These are phyloP conservation scores for Cicer bijugum DNA, from an alignment of 306 rosid species.

Conservation along the genomic window DNA sequence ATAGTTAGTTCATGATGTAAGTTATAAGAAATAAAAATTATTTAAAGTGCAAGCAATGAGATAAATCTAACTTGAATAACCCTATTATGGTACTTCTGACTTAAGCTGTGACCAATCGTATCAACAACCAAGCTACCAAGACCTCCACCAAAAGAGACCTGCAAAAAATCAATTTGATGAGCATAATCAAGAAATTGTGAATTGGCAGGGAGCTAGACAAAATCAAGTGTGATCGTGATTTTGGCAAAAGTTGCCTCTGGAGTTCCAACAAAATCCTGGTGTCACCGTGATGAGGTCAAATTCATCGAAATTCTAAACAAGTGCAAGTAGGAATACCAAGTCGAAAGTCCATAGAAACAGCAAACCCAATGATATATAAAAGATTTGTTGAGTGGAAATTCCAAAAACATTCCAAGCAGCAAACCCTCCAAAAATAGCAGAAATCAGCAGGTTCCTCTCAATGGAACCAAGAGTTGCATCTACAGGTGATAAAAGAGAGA, in stretches of 20 bases:
- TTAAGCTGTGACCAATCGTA: slow-evolving; percentile 81
- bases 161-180: slow-evolving; percentile 34
- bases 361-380: slow-evolving; percentile 65
- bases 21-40: slow-evolving; percentile 11
- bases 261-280: too few species aligned
- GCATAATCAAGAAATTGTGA: neutral
- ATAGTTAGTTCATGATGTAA: slow-evolving; percentile 35
- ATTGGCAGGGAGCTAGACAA: too few species aligned
- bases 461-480: slow-evolving; percentile 89
- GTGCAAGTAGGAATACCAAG: slow-evolving; percentile 49
- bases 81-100: slow-evolving; percentile 84
- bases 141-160: slow-evolving; percentile 89
- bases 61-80: slow-evolving; percentile 75
- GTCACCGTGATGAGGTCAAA: too few species aligned
- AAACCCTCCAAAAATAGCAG: slow-evolving; percentile 66
- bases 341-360: slow-evolving; percentile 84
- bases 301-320: neutral
- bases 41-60: neutral
- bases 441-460: slow-evolving; percentile 75
- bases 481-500: slow-evolving; percentile 78
- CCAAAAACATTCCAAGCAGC: slow-evolving; percentile 68
- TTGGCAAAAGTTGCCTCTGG: too few species aligned
- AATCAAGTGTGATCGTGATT: too few species aligned
- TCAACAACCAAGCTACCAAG: slow-evolving; percentile 79
- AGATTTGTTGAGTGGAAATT: slow-evolving; percentile 61